These are phyloP conservation scores for Miamiensis avidus DNA, from an alignment of 169 alveolate genomes.

Conservation along the genomic window DNA sequence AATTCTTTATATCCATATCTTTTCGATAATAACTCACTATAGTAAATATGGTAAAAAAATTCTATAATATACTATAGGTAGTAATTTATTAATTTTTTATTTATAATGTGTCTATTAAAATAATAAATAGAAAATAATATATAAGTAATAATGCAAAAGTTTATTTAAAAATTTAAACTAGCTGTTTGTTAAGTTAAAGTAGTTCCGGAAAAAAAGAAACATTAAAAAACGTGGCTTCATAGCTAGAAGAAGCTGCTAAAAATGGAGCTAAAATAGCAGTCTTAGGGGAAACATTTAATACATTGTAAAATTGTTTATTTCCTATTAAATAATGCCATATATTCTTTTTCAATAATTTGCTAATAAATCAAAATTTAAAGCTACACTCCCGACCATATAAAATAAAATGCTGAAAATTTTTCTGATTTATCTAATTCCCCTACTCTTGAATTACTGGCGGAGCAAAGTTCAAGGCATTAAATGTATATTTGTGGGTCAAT, in stretches of 20 bases:
- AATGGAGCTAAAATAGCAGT: constrained; percentile 76
- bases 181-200: neutral
- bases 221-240: neutral
- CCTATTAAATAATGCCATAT: constrained; percentile 29
- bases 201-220: neutral
- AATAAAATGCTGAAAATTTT: constrained; percentile 52
- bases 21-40: too few species aligned
- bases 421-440: constrained; percentile 47
- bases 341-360: constrained; percentile 43
- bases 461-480: constrained; percentile 55
- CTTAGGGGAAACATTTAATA: constrained; percentile 84
- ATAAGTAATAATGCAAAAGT: neutral
- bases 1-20: too few species aligned
- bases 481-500: constrained; percentile 82
- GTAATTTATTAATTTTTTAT: too few species aligned
- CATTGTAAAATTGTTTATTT: constrained; percentile 56
- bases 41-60: too few species aligned
- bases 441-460: constrained; percentile 68
- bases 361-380: neutral
- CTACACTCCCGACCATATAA: constrained; percentile 11
- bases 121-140: too few species aligned
- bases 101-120: neutral
- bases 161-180: too few species aligned
- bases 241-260: constrained; percentile 60
- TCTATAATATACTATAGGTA: too few species aligned